These are phyloP conservation scores for Iodosphaeria phyllophila DNA, from an alignment of 2,329 filamentous ascomycete genomes.

Conservation along the genomic window DNA sequence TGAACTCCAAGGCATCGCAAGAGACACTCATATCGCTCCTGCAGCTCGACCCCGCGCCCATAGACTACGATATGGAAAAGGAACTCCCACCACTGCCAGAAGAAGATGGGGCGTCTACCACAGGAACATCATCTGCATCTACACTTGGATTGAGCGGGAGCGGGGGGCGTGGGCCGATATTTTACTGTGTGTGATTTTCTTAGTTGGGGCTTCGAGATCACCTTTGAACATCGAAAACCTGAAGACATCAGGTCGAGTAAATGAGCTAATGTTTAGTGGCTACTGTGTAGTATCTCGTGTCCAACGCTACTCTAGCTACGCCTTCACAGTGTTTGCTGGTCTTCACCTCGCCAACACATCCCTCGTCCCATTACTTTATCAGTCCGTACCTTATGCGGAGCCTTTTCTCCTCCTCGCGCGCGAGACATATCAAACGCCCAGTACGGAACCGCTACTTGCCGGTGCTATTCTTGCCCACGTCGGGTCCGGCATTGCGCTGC, in stretches of 20 bases:
- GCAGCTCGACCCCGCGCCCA: conserved; percentile 67
- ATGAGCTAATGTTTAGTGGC: no score
- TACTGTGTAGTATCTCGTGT: conserved; percentile 49
- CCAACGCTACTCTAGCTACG: conserved; percentile 80
- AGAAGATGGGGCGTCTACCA: conserved; percentile 15
- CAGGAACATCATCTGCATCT: conserved; percentile 15
- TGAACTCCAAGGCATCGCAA: conserved; percentile 23
- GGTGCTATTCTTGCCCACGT: conserved; percentile 61
- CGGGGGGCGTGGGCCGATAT: conserved; percentile 48
- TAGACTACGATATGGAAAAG: conserved; percentile 37
- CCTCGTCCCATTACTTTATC: conserved; percentile 57
- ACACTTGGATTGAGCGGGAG: conserved; percentile 38
- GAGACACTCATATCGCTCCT: conserved; percentile 47
- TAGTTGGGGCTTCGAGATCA: neutral
- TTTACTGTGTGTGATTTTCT: conserved; percentile 41
- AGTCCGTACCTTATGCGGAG: conserved; percentile 57
- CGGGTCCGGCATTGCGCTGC: conserved; percentile 55
- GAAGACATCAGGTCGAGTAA: neutral
- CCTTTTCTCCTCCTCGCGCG: conserved; percentile 78
- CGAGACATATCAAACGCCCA: conserved; percentile 74
- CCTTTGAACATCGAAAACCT: conserved; percentile 1
- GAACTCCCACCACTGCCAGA: conserved; percentile 21
- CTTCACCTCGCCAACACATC: conserved; percentile 71
- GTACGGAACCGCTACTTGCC: conserved; percentile 65
- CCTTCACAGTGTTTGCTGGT: conserved; percentile 56